Evolutionary conservation across 352 stramenopile species (phyloP), one percentile per base, ranked within the genome.

Genomic region (Pythium coloratum): DNA sequence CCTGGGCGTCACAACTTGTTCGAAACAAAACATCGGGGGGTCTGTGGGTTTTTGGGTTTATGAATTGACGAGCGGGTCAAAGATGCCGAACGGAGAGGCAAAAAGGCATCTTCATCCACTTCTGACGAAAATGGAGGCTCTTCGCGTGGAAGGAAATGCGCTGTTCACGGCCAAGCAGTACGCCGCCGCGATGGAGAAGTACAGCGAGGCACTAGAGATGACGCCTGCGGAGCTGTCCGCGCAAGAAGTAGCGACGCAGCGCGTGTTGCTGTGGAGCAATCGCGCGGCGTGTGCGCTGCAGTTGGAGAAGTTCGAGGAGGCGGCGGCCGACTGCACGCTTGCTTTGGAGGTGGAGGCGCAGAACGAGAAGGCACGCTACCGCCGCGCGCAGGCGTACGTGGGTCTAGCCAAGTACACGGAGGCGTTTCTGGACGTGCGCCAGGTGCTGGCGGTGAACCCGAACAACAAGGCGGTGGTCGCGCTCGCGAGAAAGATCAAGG

Each of bases 321-420:
- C 86, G 2, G 67, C 77, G 14, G 75, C 67, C 14, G 81, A 92
- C 66, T 93, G 86, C 70, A 80, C 76, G 6, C 55, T 62, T 20
- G 86, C 78, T 44, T 71, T 95, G 33, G 65, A 57, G 2, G 55
- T 74, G 16, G 81, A 89, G 3, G 58, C 75, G 16, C 66, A 79
- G 28, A 95, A 91, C 61, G 79, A 86, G 50, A 95, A 95, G 66
- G 85, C 87, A 18, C 80, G 84, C 7, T 95, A 94, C 58, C 84
- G 87, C 50, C 79, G 87, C 54, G 87, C 85, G 6, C 87, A 94
- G 70, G 87, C 82, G 34, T 73, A 86, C 55, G 76, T 93, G 66
- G 87, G 74, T 2, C 55, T 92, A 28, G 81, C 82, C 13, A 84
- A 87, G 65, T 75, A 90, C 54, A 82, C 85, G 55, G 67, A 88